Conservation (phyloP, 768 basidiomycete genomes). For the Rhizopogon vinicolor region DNA sequence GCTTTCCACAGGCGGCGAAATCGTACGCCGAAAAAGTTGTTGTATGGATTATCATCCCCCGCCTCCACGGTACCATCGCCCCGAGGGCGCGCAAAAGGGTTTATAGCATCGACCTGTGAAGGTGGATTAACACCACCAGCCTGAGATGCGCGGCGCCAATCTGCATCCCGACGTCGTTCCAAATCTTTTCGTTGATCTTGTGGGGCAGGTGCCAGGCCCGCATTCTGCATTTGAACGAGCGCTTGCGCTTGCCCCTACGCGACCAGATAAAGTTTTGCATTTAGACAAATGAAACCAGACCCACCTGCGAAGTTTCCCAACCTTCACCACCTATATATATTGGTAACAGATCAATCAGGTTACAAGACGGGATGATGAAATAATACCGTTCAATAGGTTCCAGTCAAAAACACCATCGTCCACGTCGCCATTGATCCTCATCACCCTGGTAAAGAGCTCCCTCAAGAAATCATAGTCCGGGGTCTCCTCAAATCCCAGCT, state of each 20-base stretch:
- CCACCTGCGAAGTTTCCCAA: slow-evolving; percentile 81
- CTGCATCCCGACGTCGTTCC: slow-evolving; percentile 47
- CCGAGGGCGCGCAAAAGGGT: too few relatives aligned
- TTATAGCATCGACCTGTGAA: too few relatives aligned
- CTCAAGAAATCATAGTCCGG: slow-evolving; percentile 98
- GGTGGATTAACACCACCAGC: slow-evolving; percentile 53
- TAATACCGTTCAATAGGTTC: slow-evolving; percentile 82
- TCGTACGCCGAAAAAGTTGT: too few relatives aligned
- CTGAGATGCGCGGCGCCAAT: slow-evolving; percentile 62
- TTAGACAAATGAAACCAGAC: slow-evolving; percentile 20
- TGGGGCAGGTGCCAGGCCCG: slow-evolving; percentile 36
- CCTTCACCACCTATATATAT: slow-evolving; percentile 71
- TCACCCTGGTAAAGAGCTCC: slow-evolving; percentile 89
- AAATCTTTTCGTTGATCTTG: slow-evolving; percentile 58
- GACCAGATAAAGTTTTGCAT: slow-evolving; percentile 7
- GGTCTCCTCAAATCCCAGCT: slow-evolving; percentile 97
- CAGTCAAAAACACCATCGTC: slow-evolving; percentile 97
- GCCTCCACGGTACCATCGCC: too few relatives aligned
- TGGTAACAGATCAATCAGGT: background rate
- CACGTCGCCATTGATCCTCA: slow-evolving; percentile 85
- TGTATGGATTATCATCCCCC: too few relatives aligned
- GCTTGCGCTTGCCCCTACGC: slow-evolving; percentile 59
- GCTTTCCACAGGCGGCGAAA: too few relatives aligned
- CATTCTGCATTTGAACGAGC: slow-evolving; percentile 59
- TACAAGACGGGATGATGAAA: background rate